phyloP scores from a whole-genome alignment of 352 stramenopile species.

The Pythium chondricola region DNA sequence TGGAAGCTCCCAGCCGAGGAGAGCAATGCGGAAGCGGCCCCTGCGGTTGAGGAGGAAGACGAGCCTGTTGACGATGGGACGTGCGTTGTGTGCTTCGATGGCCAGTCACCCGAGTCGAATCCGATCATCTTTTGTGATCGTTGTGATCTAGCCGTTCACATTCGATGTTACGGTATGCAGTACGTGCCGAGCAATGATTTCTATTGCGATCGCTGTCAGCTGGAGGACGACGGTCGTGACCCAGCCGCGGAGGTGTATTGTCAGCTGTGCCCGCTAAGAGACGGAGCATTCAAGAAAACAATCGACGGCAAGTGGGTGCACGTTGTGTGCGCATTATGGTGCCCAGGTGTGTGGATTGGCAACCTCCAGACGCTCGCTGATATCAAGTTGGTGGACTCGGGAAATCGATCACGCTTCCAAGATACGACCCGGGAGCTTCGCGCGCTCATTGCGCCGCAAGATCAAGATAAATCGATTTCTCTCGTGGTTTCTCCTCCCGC shows the following conservation, averaged over 20 bases:
- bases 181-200: conserved; percentile 84
- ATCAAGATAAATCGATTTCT: not conserved
- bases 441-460: conserved; percentile 20
- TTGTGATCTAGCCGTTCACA: conserved; percentile 86
- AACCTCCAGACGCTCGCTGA: conserved; percentile 70
- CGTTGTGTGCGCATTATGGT: conserved; percentile 86
- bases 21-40: conserved; percentile 10
- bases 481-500: not conserved
- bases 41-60: conserved; percentile 5
- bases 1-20: conserved; percentile 10
- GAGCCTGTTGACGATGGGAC: conserved; percentile 78
- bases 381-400: conserved; percentile 59
- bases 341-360: conserved; percentile 80
- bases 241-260: conserved; percentile 63
- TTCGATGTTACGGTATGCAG: conserved; percentile 83
- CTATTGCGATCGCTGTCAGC: conserved; percentile 81
- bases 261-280: conserved; percentile 74
- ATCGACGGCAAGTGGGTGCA: conserved; percentile 87
- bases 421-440: conserved; percentile 54
- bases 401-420: conserved; percentile 39
- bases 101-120: conserved; percentile 79
- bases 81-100: conserved; percentile 88
- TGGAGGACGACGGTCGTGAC: conserved; percentile 45
- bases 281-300: conserved; percentile 85
- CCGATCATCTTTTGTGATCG: conserved; percentile 88